Percentiles rank a stretch among this genome's conserved stretches.
Evolutionary conservation across 495 filamentous ascomycete species (phyloP).

Genomic region (Trichodelitschia bisporula): DNA sequence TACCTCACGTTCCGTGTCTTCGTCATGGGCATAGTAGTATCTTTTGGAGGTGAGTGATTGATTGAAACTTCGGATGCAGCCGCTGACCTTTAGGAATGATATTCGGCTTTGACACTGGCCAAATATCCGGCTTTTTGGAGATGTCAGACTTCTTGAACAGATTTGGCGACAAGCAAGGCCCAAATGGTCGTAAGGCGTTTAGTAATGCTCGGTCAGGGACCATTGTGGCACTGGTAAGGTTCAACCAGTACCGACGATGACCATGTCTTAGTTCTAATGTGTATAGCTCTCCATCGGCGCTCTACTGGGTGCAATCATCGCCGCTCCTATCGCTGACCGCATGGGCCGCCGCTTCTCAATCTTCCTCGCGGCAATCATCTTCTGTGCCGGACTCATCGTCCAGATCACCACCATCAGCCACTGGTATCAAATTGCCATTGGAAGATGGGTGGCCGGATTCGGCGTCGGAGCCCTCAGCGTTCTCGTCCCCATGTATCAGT

Average conservation of each 20-base stretch:
- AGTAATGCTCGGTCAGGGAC: slow-evolving; percentile 10
- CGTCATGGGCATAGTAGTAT: too few species aligned
- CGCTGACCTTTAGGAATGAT: too few species aligned
- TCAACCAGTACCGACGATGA: background rate
- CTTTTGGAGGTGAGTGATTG: too few species aligned
- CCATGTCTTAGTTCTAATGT: background rate
- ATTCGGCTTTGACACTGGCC: too few species aligned
- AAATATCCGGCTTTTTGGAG: slow-evolving; percentile 14
- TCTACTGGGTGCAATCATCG: slow-evolving; percentile 10
- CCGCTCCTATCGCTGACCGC: slow-evolving; percentile 12
- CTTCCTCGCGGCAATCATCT: slow-evolving; percentile 10
- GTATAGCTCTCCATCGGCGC: slow-evolving; percentile 15
- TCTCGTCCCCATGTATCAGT: slow-evolving; percentile 13
- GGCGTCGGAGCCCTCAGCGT: slow-evolving; percentile 14
- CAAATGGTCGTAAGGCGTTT: slow-evolving; percentile 5
- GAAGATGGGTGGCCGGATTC: slow-evolving; percentile 13
- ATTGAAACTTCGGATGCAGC: too few species aligned
- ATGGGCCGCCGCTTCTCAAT: slow-evolving; percentile 13
- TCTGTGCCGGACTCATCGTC: slow-evolving; percentile 12
- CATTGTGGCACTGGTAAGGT: slow-evolving; percentile 12
- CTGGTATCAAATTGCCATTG: slow-evolving; percentile 14
- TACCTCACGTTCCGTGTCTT: too few species aligned
- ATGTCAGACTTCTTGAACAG: slow-evolving; percentile 13
- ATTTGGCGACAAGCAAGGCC: slow-evolving; percentile 7
- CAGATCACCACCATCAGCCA: slow-evolving; percentile 10